These are phyloP conservation scores for Lolium multiflorum DNA, from an alignment of 176 grass and related monocot species.

Conservation along the genomic window DNA sequence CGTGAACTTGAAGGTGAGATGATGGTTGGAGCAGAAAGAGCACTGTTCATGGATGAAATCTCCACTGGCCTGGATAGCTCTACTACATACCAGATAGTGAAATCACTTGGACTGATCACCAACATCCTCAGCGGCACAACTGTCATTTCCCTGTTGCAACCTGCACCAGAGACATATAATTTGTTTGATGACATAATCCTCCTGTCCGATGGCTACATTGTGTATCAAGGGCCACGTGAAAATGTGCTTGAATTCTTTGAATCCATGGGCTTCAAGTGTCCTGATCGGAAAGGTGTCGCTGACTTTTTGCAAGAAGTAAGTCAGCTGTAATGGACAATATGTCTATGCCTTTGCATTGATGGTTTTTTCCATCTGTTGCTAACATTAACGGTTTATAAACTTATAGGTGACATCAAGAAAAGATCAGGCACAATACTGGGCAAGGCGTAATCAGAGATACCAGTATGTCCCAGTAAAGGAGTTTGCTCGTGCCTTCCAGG, in stretches of 20 bases:
- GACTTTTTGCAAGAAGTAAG: slow-evolving; percentile 77
- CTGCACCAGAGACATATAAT: slow-evolving; percentile 68
- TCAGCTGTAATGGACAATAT: not conserved
- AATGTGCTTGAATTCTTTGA: slow-evolving; percentile 74
- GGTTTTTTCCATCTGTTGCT: not conserved
- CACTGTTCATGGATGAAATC: slow-evolving; percentile 80
- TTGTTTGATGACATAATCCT: slow-evolving; percentile 73
- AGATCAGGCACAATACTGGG: slow-evolving; percentile 66
- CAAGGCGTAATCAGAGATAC: slow-evolving; percentile 30
- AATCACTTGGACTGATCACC: slow-evolving; percentile 57
- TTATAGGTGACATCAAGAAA: slow-evolving; percentile 66
- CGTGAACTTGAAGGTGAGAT: slow-evolving; percentile 62
- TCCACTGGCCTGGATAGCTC: slow-evolving; percentile 77
- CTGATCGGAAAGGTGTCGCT: slow-evolving; percentile 61
- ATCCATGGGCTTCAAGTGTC: slow-evolving; percentile 68
- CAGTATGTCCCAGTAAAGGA: slow-evolving; percentile 56
- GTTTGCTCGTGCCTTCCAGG: slow-evolving; percentile 56
- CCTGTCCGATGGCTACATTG: slow-evolving; percentile 67
- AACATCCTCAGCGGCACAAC: slow-evolving; percentile 62
- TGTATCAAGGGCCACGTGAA: slow-evolving; percentile 72
- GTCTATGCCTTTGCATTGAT: not conserved
- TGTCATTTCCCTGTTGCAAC: slow-evolving; percentile 66
- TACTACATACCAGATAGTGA: slow-evolving; percentile 73
- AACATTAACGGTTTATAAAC: not conserved
- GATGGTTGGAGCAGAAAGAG: slow-evolving; percentile 63